These are phyloP conservation scores for Diaporthe eres DNA, from an alignment of 2,329 filamentous ascomycete species.

Conservation along the genomic window DNA sequence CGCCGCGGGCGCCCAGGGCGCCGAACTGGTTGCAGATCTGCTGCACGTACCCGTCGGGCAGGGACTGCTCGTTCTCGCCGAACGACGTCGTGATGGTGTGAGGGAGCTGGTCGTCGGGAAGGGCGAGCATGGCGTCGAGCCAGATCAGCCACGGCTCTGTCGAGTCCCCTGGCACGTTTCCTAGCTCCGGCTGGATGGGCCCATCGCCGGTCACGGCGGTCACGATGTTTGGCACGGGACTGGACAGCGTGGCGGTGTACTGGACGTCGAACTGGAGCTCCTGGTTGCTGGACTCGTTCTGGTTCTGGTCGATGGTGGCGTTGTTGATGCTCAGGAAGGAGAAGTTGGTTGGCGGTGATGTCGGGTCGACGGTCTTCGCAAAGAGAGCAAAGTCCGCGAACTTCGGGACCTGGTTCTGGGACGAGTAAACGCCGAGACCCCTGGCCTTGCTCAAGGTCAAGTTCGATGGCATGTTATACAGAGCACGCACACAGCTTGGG, in stretches of 20 bases:
- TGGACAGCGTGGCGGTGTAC: slow-evolving; percentile 68
- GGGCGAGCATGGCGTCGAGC: slow-evolving; percentile 64
- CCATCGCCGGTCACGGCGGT: slow-evolving; percentile 39
- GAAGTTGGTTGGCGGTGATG: slow-evolving; percentile 59
- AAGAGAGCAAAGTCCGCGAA: slow-evolving; percentile 40
- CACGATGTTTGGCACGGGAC: slow-evolving; percentile 56
- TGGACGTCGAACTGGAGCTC: slow-evolving; percentile 77
- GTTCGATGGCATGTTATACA: slow-evolving; percentile 54
- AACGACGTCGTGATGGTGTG: slow-evolving; percentile 78
- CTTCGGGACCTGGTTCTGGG: slow-evolving; percentile 60
- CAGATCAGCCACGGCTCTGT: slow-evolving; percentile 75
- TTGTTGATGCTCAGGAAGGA: slow-evolving; percentile 63
- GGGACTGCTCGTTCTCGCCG: slow-evolving; percentile 74
- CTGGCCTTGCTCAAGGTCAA: slow-evolving; percentile 15
- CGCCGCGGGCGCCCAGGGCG: slow-evolving; percentile 76
- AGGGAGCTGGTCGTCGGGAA: slow-evolving; percentile 69
- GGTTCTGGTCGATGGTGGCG: slow-evolving; percentile 41
- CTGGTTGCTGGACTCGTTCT: slow-evolving; percentile 54
- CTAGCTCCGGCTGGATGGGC: slow-evolving; percentile 50
- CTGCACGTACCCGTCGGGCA: slow-evolving; percentile 70
- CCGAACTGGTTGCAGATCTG: slow-evolving; percentile 69
- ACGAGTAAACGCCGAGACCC: slow-evolving; percentile 59
- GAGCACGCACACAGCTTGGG: slow-evolving; percentile 59
- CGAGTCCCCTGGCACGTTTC: slow-evolving; percentile 55
- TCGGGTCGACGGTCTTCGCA: slow-evolving; percentile 27